These are phyloP conservation scores for Ustilago tritici DNA, from an alignment of 1,284 basidiomycete species.

Conservation along the genomic window DNA sequence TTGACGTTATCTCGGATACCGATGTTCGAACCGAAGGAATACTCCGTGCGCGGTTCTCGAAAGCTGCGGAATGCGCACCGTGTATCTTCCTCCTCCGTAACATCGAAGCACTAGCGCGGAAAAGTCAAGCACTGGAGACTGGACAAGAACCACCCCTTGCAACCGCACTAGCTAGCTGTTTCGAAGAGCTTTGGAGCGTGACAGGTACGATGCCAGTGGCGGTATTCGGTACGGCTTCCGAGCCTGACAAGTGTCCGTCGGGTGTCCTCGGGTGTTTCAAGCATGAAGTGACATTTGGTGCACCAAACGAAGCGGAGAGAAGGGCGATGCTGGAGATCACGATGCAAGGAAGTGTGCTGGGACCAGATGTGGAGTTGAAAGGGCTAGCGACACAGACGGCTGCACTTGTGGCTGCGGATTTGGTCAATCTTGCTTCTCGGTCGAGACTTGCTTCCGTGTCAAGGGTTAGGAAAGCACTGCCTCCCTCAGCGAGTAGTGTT, in stretches of 20 bases:
- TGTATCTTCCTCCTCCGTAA: constrained; percentile 86
- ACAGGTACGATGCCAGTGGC: constrained; percentile 43
- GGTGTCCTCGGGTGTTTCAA: constrained; percentile 84
- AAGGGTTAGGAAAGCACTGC: constrained; percentile 71
- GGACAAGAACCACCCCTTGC: constrained; percentile 80
- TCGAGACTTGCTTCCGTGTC: constrained; percentile 77
- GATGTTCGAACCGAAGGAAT: constrained; percentile 82
- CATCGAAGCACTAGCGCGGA: constrained; percentile 83
- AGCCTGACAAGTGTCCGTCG: constrained; percentile 77
- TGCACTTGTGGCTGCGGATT: constrained; percentile 86
- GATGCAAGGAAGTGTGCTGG: constrained; percentile 73
- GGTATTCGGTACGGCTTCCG: constrained; percentile 79
- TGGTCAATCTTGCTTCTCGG: constrained; percentile 79
- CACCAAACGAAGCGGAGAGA: constrained; percentile 82
- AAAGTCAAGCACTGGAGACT: constrained; percentile 77
- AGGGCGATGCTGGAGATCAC: constrained; percentile 76
- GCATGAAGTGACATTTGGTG: constrained; percentile 82
- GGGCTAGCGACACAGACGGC: constrained; percentile 88
- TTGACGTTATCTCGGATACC: constrained; percentile 83
- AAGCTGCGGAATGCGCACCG: constrained; percentile 83
- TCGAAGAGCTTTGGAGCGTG: constrained; percentile 73
- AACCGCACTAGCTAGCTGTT: constrained; percentile 77
- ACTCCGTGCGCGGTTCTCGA: constrained; percentile 82
- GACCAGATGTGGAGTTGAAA: constrained; percentile 82
- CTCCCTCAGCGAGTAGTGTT: background rate